Percentiles rank a stretch among this genome's conserved stretches.
Evolutionary conservation across 23 red algal genomes (phyloP).

Genomic region (Gracilaria domingensis): DNA sequence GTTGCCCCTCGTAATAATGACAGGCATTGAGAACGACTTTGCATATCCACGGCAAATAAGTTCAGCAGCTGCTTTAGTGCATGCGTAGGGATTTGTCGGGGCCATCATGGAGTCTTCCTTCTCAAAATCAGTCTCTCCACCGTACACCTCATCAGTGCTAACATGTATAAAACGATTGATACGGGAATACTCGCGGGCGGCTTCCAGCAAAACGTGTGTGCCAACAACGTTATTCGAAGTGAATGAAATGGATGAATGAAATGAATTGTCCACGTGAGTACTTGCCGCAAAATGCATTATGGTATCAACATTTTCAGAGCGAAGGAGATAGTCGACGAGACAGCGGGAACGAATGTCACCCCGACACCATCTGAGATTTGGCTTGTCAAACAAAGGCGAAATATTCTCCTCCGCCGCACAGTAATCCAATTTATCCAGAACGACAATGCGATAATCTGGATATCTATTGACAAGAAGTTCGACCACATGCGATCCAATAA

Average conservation of each 20-base stretch:
- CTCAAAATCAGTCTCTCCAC: constrained; percentile 85
- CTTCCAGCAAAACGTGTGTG: constrained; percentile 92
- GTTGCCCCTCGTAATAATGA: constrained; percentile 96
- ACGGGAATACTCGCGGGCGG: constrained; percentile 78
- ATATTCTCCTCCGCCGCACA: constrained; percentile 92
- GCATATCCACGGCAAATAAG: constrained; percentile 89
- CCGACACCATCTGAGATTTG: constrained; percentile 88
- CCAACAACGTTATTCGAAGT: constrained; percentile 97
- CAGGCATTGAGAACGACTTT: constrained; percentile 92
- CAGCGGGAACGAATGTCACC: constrained; percentile 93
- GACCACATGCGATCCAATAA: constrained; percentile 97
- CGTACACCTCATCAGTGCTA: constrained; percentile 99
- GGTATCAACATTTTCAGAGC: constrained; percentile 90
- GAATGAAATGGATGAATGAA: constrained; percentile 89
- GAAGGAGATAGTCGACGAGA: constrained; percentile 89
- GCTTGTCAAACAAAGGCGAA: constrained; percentile 28
- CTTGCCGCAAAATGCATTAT: constrained; percentile 98
- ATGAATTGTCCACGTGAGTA: constrained; percentile 97
- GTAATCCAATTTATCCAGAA: constrained; percentile 94
- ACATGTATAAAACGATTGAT: constrained; percentile 93
- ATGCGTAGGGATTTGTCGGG: constrained; percentile 98
- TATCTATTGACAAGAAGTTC: constrained; percentile 77
- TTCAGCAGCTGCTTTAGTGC: constrained; percentile 96
- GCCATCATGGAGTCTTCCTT: constrained; percentile 90
- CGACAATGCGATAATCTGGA: constrained; percentile 79